Evolutionary conservation across 2,329 filamentous ascomycete genomes (phyloP), one percentile per base, ranked within the genome.

Genomic region (Sphaerostilbella broomeana): DNA sequence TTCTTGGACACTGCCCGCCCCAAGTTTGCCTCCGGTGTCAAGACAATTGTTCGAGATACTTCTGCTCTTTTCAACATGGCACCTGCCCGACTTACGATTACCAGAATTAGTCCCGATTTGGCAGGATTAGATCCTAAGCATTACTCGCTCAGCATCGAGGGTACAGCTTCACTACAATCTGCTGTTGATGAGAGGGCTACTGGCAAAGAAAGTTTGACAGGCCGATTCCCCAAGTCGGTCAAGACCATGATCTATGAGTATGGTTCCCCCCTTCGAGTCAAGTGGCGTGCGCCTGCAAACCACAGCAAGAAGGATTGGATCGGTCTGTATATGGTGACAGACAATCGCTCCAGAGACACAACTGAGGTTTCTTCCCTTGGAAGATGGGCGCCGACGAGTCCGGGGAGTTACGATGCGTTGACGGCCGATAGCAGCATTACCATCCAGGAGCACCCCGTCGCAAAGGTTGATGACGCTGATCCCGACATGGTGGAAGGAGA

Each of bases 241-340:
- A 83, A 86, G 58, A 86, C 86, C 2, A 69, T 88, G 47, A 77
- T 81, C 1, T 84, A 95, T 38, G 82, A 94, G 58, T 98, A 95
- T 51, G 92, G 92, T 24, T 77, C 88, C 1, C 88, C 92, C 0
- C 86, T 98, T 58, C 84, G 76, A 50, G 86, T 97, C 47, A 85
- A 78, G 51, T 98, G 92, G 92, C 85, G 78, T 19, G 92, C 90
- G 0, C 90, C 92, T 0, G 71, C 79, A 25, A 86, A 88, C 48
- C 92, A 97, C 63, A 82, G 81, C 64, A 88, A 84, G 58, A 84
- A 83, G 53, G 92, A 98, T 61, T 98, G 92, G 92, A 81, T 98
- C 38, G 90, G 90, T 4, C 72, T 98, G 5, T 98, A 97, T 68
- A 88, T 89, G 77, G 87, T 98, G 3, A 88, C 87, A 3, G 90